Percentiles rank a stretch among this genome's conserved stretches.
Evolutionary conservation across 352 stramenopile species (phyloP).

Genomic region (Globisporangium megalacanthum): DNA sequence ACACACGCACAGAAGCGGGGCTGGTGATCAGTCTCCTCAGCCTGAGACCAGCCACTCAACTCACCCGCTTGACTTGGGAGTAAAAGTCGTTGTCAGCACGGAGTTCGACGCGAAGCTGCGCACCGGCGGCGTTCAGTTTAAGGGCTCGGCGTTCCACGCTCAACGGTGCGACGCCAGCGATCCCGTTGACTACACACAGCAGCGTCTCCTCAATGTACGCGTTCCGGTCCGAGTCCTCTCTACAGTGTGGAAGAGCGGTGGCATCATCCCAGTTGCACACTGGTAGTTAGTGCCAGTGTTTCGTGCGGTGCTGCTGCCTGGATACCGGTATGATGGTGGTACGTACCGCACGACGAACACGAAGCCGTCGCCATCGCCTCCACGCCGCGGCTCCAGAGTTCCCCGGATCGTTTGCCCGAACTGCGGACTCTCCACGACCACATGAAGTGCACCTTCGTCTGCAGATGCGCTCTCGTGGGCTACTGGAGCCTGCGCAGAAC

Average conservation of each 20-base stretch:
- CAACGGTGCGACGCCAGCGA: constrained; percentile 29
- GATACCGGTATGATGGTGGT: no score
- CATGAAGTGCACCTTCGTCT: constrained; percentile 3
- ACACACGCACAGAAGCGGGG: no score
- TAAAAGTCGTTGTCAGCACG: constrained; percentile 98
- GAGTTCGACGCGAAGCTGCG: constrained; percentile 73
- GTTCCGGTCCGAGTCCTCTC: constrained; percentile 56
- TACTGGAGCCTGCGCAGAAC: no score
- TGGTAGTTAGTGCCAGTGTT: background rate
- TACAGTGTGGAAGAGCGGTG: no score
- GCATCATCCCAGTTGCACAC: no score
- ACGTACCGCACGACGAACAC: constrained; percentile 30
- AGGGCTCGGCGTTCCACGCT: constrained; percentile 21
- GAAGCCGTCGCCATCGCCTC: constrained; percentile 11
- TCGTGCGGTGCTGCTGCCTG: background rate
- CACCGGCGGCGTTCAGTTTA: constrained; percentile 13
- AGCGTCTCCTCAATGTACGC: constrained; percentile 91
- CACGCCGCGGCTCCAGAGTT: constrained; percentile 18
- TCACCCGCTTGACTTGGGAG: constrained; percentile 77
- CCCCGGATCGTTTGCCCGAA: constrained; percentile 67
- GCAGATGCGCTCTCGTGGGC: background rate
- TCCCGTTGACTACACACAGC: constrained; percentile 56
- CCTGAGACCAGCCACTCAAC: background rate
- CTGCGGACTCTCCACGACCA: constrained; percentile 87
- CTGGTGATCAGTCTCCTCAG: no score